Base-by-base conservation (phyloP, 495 filamentous ascomycete species). In the Neurospora pannonica region DNA sequence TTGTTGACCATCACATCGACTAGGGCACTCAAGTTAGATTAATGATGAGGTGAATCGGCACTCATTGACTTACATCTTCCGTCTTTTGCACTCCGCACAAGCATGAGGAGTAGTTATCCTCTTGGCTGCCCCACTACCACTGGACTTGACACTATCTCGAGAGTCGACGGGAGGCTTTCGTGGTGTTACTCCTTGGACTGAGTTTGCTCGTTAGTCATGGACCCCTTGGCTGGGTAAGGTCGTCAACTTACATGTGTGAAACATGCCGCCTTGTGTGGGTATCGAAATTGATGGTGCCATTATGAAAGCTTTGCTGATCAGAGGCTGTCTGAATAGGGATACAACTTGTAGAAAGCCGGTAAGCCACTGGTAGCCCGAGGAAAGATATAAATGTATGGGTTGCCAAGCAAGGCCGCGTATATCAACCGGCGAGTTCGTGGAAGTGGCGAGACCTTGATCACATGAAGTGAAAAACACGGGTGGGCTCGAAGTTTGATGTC, bases 31-130 rank as follows among this genome's bases (percentile, higher is more conserved):
- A 39, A 46, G 77, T 83, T 80, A 83, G 82, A 46, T 15, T 71
- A 74, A 46, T 38, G 46, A 74, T 28, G 67, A 72, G 70, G 39
- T n/a, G 39, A 5, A 10, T 13, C 38, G 19, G 31, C 17, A 48
- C 17, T 24, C 38, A 17, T 36, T 15, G 54, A 40, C 84, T 76
- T 84, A 86, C 85, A 89, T 89, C 80, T 89, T 89, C 70, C 87
- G 85, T 48, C 87, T 82, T 78, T 89, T 88, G 81, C 87, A 89
- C 78, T 89, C 87, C 72, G 87, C 87, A 79, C 87, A 89, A 69
- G 87, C 87, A 75, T 89, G 87, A 42, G 87, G 87, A 71, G 87
- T 89, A 71, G 87, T 88, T 75, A 88, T 88, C 77, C 84, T 84
- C 79, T 86, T 86, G 31, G 82, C 71, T 17, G 83, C 79, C 46